Evolutionary conservation across 345 rosid species (phyloP).

Genomic region (Gossypium rotundifolium): DNA sequence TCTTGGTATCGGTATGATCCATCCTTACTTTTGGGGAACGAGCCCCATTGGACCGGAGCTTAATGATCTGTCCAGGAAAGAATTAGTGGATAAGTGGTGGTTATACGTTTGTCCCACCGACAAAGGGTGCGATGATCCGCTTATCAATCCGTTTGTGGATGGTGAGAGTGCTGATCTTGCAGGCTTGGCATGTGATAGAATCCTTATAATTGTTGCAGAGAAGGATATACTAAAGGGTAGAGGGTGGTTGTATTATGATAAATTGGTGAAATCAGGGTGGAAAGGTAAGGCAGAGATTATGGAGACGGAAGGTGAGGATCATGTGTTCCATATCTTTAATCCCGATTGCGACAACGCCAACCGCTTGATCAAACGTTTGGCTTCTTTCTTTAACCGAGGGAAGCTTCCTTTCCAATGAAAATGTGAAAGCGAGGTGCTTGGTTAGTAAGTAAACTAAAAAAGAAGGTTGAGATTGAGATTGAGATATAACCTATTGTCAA

Average conservation of each 20-base stretch:
- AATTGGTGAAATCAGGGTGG: slow-evolving; percentile 45
- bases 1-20: slow-evolving; percentile 59
- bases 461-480: background rate
- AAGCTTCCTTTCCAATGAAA: slow-evolving; percentile 4
- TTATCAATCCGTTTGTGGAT: slow-evolving; percentile 62
- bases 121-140: slow-evolving; percentile 67
- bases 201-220: slow-evolving; percentile 54
- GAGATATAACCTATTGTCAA: background rate
- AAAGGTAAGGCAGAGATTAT: slow-evolving; percentile 41
- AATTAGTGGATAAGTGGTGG: slow-evolving; percentile 86
- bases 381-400: slow-evolving; percentile 38
- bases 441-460: background rate
- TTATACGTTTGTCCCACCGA: slow-evolving; percentile 54
- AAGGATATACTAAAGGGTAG: slow-evolving; percentile 54
- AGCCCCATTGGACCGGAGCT: slow-evolving; percentile 56
- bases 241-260: slow-evolving; percentile 51
- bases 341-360: slow-evolving; percentile 44
- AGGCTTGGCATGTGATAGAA: slow-evolving; percentile 42
- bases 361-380: slow-evolving; percentile 35
- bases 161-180: slow-evolving; percentile 37
- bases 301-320: slow-evolving; percentile 61
- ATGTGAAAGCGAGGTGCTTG: background rate
- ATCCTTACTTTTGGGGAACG: slow-evolving; percentile 67
- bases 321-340: slow-evolving; percentile 62
- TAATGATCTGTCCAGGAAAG: slow-evolving; percentile 32